phyloP scores from a whole-genome alignment of 306 rosid genomes.

The Vachellia collinsii region DNA sequence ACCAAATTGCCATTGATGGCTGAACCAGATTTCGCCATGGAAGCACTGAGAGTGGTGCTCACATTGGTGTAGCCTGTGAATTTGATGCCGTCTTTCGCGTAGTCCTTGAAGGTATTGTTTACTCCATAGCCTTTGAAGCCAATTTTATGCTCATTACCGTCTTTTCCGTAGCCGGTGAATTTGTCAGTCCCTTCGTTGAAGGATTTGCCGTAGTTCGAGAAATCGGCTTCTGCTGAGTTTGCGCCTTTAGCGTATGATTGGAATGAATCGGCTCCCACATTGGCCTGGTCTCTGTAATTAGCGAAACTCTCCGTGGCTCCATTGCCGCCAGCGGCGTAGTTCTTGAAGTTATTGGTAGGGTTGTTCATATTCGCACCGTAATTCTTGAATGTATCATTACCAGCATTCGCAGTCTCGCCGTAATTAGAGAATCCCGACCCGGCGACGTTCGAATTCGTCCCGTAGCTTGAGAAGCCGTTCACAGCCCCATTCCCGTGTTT shows the following conservation, averaged over 20 bases:
- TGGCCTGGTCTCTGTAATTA: conserved; percentile 74
- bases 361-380: conserved; percentile 72
- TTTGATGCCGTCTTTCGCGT: conserved; percentile 51
- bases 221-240: conserved; percentile 59
- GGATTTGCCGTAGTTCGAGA: conserved; percentile 79
- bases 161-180: conserved; percentile 69
- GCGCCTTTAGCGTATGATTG: conserved; percentile 67
- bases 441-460: conserved; percentile 63
- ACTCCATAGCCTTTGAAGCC: conserved; percentile 81
- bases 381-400: conserved; percentile 57
- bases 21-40: conserved; percentile 25
- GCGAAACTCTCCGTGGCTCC: conserved; percentile 65
- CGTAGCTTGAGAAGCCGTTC: conserved; percentile 62
- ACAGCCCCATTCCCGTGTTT: conserved; percentile 75
- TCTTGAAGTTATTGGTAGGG: conserved; percentile 68
- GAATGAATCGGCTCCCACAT: conserved; percentile 85
- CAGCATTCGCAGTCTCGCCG: conserved; percentile 54
- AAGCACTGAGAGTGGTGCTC: conserved; percentile 36
- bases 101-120: conserved; percentile 85
- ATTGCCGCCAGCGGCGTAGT: conserved; percentile 77
- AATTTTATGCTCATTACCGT: conserved; percentile 39
- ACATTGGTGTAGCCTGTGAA: conserved; percentile 60
- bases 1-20: conserved; percentile 56
- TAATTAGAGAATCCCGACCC: conserved; percentile 73
- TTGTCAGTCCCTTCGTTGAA: conserved; percentile 82